Evolutionary conservation across 305 asterid species (phyloP).

Genomic region (Fraxinus platypoda): DNA sequence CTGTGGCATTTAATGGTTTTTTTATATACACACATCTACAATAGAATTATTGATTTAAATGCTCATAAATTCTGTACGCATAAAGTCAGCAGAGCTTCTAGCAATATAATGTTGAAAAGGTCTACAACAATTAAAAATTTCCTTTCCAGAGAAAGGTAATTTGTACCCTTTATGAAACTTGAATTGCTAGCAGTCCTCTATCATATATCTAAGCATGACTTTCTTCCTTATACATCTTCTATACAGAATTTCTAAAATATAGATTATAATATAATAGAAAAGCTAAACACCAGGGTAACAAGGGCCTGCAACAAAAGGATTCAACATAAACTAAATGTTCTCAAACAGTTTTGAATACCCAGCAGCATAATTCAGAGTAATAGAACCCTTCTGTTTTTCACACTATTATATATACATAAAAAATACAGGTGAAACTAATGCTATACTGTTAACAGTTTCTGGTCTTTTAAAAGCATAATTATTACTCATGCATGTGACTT

Average conservation of each 20-base stretch:
- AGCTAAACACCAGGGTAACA: conserved; percentile 1
- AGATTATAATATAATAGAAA: not conserved
- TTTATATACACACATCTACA: not conserved
- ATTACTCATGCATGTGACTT: not conserved
- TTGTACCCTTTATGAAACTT: conserved; percentile 1
- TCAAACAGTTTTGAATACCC: not conserved
- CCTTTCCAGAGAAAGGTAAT: conserved; percentile 11
- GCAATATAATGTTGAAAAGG: not conserved
- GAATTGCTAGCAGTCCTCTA: conserved; percentile 11
- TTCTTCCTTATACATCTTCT: not conserved
- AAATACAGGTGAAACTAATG: conserved; percentile 7
- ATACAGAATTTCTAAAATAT: conserved; percentile 1
- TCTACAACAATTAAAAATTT: not conserved
- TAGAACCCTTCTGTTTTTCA: not conserved
- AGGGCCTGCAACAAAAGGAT: conserved; percentile 3
- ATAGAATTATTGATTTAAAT: not conserved
- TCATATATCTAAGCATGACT: not conserved
- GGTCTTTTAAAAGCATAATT: conserved; percentile 11
- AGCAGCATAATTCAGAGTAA: conserved; percentile 4
- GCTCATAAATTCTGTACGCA: not conserved
- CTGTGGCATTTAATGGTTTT: conserved; percentile 2
- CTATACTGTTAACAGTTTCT: conserved; percentile 10
- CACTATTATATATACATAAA: not conserved
- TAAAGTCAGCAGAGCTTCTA: not conserved
- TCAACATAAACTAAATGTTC: conserved; percentile 15